A percentile compares a stretch with the other conserved stretches of the same genome.
Conservation (phyloP, 169 alveolate species). For the Plasmodium reichenowi region DNA sequence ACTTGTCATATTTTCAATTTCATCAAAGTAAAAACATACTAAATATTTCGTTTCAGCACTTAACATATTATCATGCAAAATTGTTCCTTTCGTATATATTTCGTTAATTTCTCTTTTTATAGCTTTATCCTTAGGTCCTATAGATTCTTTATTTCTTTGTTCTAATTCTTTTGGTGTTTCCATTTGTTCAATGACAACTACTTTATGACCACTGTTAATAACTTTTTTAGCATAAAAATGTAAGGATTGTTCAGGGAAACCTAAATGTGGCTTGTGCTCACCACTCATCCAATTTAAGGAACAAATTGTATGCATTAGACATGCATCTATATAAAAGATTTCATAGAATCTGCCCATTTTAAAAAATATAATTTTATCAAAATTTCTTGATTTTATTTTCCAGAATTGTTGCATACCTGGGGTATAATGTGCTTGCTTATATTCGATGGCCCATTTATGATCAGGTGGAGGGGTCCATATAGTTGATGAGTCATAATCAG, state of each 20-base stretch:
- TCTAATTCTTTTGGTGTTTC: constrained; percentile 97
- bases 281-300: constrained; percentile 99
- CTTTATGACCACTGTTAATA: constrained; percentile 95
- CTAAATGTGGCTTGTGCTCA: constrained; percentile 97
- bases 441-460: constrained; percentile 88
- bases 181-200: constrained; percentile 99
- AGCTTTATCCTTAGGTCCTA: constrained; percentile 90
- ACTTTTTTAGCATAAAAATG: constrained; percentile 94
- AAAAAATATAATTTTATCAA: constrained; percentile 96
- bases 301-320: constrained; percentile 93
- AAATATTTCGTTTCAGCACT: constrained; percentile 80
- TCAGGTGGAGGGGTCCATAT: constrained; percentile 93
- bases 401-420: constrained; percentile 99
- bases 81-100: constrained; percentile 96
- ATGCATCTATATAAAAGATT: constrained; percentile 95
- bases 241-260: constrained; percentile 98
- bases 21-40: constrained; percentile 80
- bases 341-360: constrained; percentile 98
- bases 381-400: constrained; percentile 95
- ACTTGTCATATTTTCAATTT: constrained; percentile 34
- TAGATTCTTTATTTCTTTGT: constrained; percentile 82
- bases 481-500: constrained; percentile 94
- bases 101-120: constrained; percentile 94
- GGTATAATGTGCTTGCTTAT: constrained; percentile 91
- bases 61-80: constrained; percentile 88